phyloP scores from a whole-genome alignment of 2,329 filamentous ascomycete species.

The Didymella sp. region DNA sequence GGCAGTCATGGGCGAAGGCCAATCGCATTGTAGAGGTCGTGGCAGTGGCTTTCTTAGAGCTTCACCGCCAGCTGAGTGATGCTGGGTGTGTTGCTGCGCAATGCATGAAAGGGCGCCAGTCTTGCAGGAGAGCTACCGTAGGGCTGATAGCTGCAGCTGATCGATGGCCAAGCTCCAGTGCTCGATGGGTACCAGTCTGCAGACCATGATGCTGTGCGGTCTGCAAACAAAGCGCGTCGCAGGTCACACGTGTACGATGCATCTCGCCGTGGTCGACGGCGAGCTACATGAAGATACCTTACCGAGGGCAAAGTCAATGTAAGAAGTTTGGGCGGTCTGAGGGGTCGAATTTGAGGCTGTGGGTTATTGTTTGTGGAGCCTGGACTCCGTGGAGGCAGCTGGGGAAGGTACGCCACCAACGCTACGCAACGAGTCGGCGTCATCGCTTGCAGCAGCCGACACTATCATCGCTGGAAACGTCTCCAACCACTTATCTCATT shows the following conservation, averaged over 20 bases:
- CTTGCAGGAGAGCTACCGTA: conserved; percentile 3
- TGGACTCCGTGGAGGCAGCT: not conserved
- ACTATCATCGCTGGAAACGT: not conserved
- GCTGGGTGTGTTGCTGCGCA: not conserved
- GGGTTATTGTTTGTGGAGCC: not conserved
- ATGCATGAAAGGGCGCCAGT: not conserved
- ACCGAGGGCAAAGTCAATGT: not conserved
- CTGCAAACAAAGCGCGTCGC: not conserved
- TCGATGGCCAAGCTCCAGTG: not conserved
- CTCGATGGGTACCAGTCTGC: not conserved
- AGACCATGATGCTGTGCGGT: not conserved
- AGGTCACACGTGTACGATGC: conserved; percentile 5
- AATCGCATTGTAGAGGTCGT: not conserved
- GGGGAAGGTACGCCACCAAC: conserved; percentile 8
- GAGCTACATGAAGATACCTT: not conserved
- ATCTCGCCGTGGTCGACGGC: not conserved
- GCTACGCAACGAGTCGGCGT: too few species aligned
- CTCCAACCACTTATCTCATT: not conserved
- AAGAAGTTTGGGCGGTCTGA: conserved; percentile 1
- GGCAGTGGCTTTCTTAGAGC: conserved; percentile 1
- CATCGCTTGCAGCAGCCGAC: not conserved
- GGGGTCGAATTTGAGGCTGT: conserved; percentile 4
- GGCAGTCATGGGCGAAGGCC: not conserved
- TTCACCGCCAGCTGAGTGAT: conserved; percentile 10
- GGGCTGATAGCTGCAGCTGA: not conserved